phyloP scores from a whole-genome alignment of 2,329 filamentous ascomycete genomes.

The Penicillium sp. region DNA sequence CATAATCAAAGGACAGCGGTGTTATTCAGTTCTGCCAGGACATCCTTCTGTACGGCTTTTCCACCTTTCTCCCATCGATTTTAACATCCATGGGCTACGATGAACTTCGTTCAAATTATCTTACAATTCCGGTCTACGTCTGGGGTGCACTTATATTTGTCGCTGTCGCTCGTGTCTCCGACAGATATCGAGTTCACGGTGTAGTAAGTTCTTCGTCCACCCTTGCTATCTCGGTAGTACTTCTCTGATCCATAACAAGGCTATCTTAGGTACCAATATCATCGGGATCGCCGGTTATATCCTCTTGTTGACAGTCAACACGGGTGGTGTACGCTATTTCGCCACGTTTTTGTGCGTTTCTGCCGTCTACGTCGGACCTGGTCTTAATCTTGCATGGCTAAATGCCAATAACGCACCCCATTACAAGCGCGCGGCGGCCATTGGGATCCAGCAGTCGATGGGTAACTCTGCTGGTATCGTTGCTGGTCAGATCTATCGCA shows the following conservation, averaged over 20 bases:
- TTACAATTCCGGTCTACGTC: conserved; percentile 22
- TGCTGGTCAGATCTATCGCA: conserved; percentile 58
- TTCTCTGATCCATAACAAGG: conserved; percentile 13
- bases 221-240: neutral
- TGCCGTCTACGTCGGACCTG: conserved; percentile 17
- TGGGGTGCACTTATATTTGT: conserved; percentile 21
- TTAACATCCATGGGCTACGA: conserved; percentile 41
- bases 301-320: neutral
- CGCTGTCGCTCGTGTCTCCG: conserved; percentile 19
- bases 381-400: conserved; percentile 16
- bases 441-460: neutral
- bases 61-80: conserved; percentile 34
- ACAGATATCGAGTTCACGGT: conserved; percentile 23
- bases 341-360: neutral
- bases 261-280: neutral
- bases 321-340: neutral
- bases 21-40: neutral
- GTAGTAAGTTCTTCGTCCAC: neutral
- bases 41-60: neutral
- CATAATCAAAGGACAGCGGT: neutral
- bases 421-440: conserved; percentile 41
- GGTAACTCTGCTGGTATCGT: conserved; percentile 69
- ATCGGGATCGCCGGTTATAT: neutral
- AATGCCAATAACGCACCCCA: conserved; percentile 1
- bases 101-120: conserved; percentile 42